A percentile compares a stretch with the other conserved stretches of the same genome.
Evolutionary conservation across 441 rosid species (phyloP).

Genomic region (Gossypium schwendimanii): DNA sequence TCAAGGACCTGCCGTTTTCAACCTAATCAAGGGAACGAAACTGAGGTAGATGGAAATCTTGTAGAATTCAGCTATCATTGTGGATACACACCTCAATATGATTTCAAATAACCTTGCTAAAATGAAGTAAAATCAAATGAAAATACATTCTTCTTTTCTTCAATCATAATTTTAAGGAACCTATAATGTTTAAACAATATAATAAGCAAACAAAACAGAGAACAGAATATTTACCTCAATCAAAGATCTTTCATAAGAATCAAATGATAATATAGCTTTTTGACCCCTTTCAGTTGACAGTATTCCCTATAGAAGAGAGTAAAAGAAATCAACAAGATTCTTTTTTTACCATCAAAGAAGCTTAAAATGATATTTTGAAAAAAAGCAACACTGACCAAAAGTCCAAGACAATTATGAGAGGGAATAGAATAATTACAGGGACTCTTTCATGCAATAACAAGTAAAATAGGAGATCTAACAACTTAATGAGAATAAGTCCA

Average conservation of each 20-base stretch:
- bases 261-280: conserved; percentile 54
- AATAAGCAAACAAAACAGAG: background rate
- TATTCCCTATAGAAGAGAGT: conserved; percentile 55
- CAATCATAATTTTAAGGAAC: background rate
- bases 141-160: background rate
- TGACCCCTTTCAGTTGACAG: conserved; percentile 95
- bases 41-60: background rate
- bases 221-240: conserved; percentile 53
- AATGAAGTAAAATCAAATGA: background rate
- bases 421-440: background rate
- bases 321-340: conserved; percentile 4
- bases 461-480: background rate
- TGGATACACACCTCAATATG: background rate
- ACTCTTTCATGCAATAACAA: background rate
- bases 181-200: background rate
- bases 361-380: background rate
- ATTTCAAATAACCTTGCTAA: background rate
- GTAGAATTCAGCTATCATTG: background rate
- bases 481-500: background rate
- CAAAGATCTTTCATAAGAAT: conserved; percentile 71
- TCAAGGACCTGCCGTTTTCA: background rate
- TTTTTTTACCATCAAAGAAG: conserved; percentile 6
- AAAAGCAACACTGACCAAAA: background rate
- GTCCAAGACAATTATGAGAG: background rate
- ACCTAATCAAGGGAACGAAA: background rate